Evolutionary conservation across 2,329 filamentous ascomycete species (phyloP).

Genomic region (Periconia sp.): DNA sequence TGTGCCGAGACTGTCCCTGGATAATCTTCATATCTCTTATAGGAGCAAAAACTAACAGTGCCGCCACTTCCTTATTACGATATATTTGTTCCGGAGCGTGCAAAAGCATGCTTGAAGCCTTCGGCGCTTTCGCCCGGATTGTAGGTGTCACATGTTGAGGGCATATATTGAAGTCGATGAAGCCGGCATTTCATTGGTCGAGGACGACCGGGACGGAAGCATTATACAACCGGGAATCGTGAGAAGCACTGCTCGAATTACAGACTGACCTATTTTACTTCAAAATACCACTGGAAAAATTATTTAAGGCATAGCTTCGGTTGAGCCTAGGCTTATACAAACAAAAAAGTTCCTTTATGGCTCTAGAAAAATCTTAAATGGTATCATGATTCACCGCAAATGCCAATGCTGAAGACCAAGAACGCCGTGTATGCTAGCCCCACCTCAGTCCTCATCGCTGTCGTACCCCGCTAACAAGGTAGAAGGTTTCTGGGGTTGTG

Average conservation of each 20-base stretch:
- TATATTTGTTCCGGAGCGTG: constrained; percentile 9
- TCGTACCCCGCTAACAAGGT: constrained; percentile 2
- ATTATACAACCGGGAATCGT: no score
- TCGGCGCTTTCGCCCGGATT: not conserved
- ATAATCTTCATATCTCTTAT: constrained; percentile 8
- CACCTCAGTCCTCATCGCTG: constrained; percentile 3
- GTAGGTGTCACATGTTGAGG: constrained; percentile 10
- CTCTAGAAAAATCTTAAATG: no score
- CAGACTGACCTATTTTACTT: no score
- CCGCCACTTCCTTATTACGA: constrained; percentile 3
- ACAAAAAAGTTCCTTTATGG: no score
- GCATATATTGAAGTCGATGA: constrained; percentile 2
- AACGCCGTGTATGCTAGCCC: not conserved
- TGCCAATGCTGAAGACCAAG: not conserved
- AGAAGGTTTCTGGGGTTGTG: not conserved
- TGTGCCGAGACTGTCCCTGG: constrained; percentile 1
- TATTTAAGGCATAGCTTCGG: no score
- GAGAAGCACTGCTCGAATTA: no score
- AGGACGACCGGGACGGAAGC: not conserved
- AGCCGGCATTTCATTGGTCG: constrained; percentile 5
- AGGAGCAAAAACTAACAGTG: constrained; percentile 12
- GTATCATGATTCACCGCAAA: constrained; percentile 1
- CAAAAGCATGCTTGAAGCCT: constrained; percentile 12
- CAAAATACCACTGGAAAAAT: no score
- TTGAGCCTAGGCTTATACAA: no score